Evolutionary conservation across 331 rosid genomes (phyloP).

Genomic region (Prunus yedoensis): DNA sequence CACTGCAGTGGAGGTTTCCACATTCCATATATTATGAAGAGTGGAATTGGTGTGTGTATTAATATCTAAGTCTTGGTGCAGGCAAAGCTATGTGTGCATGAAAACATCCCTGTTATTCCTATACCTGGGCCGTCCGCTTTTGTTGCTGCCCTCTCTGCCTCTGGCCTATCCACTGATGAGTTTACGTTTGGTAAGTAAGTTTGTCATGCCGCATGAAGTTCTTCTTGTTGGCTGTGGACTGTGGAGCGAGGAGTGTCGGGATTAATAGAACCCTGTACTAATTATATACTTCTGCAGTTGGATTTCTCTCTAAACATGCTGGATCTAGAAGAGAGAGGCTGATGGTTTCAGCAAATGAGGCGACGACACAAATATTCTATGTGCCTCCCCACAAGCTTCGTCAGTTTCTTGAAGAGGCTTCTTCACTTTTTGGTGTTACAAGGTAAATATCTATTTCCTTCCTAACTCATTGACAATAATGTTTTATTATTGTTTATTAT

Average conservation of each 20-base stretch:
- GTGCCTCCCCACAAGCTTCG: conserved; percentile 93
- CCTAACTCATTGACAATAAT: background rate
- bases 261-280: conserved; percentile 13
- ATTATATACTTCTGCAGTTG: conserved; percentile 48
- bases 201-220: background rate
- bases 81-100: conserved; percentile 75
- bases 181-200: conserved; percentile 77
- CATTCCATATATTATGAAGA: background rate
- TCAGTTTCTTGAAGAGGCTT: conserved; percentile 78
- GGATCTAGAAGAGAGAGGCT: conserved; percentile 80
- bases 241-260: conserved; percentile 7
- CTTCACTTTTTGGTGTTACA: conserved; percentile 58
- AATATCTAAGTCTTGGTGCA: conserved; percentile 35
- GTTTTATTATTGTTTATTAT: background rate
- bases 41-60: background rate
- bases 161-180: conserved; percentile 74
- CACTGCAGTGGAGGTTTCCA: background rate
- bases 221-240: conserved; percentile 14
- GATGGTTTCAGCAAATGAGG: conserved; percentile 67
- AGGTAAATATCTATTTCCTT: conserved; percentile 40
- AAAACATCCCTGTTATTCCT: conserved; percentile 77
- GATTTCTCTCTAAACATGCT: conserved; percentile 77
- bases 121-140: conserved; percentile 96
- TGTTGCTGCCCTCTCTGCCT: conserved; percentile 84
- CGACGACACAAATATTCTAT: conserved; percentile 74